phyloP scores from a whole-genome alignment of 768 basidiomycete species.

The Kwoniella shandongensis region DNA sequence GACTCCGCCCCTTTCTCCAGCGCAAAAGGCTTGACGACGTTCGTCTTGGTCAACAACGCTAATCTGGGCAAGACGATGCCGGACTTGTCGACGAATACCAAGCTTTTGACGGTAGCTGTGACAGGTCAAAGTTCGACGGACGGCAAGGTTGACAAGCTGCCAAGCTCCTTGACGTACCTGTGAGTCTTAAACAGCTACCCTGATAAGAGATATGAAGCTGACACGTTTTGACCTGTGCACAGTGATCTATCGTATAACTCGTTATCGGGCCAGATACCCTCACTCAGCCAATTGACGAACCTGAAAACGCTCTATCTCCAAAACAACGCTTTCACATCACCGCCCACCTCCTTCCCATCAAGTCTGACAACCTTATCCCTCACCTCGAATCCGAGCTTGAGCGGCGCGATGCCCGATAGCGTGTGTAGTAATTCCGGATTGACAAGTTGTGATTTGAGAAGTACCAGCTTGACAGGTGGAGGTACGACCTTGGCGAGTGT shows the following conservation, averaged over 20 bases:
- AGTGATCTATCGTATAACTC: slow-evolving; percentile 53
- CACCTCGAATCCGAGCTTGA: slow-evolving; percentile 44
- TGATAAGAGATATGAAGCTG: not conserved
- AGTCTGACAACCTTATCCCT: slow-evolving; percentile 44
- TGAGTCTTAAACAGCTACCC: slow-evolving; percentile 19
- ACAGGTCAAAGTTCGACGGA: slow-evolving; percentile 48
- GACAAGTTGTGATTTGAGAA: slow-evolving; percentile 47
- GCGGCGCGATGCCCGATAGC: slow-evolving; percentile 37
- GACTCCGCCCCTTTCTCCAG: slow-evolving; percentile 25
- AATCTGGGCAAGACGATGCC: slow-evolving; percentile 49
- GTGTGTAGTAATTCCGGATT: slow-evolving; percentile 35
- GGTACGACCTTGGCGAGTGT: not conserved
- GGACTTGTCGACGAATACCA: slow-evolving; percentile 23
- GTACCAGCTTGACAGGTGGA: slow-evolving; percentile 28
- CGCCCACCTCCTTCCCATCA: slow-evolving; percentile 45
- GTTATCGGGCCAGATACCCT: slow-evolving; percentile 40
- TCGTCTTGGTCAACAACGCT: slow-evolving; percentile 48
- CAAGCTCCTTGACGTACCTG: slow-evolving; percentile 48
- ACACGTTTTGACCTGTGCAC: not conserved
- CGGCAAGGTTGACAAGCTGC: slow-evolving; percentile 31
- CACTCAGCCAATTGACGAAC: slow-evolving; percentile 29
- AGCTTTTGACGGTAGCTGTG: slow-evolving; percentile 45
- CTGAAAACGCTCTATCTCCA: slow-evolving; percentile 48
- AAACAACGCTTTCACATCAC: slow-evolving; percentile 42
- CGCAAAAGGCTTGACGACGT: slow-evolving; percentile 28